Conservation (phyloP, 306 rosid species). For the Argentina anserina region DNA sequence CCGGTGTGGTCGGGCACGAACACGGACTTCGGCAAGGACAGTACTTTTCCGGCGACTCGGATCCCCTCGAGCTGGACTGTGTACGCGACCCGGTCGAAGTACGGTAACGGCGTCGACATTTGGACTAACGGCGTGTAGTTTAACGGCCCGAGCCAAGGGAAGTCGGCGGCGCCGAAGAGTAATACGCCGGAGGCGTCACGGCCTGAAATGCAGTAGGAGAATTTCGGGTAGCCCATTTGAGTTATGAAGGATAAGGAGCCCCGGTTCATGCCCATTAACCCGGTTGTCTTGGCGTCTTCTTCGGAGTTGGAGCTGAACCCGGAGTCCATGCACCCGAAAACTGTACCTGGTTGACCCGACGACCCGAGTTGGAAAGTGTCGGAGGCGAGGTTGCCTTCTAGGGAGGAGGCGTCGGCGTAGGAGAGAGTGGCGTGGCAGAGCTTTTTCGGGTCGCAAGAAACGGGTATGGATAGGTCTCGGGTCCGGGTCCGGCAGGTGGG, state of each 20-base stretch:
- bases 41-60: constrained; percentile 33
- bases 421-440: constrained; percentile 72
- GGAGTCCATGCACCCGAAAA: constrained; percentile 83
- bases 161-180: constrained; percentile 53
- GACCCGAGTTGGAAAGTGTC: constrained; percentile 52
- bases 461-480: constrained; percentile 60
- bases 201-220: constrained; percentile 80
- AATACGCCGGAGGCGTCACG: constrained; percentile 58
- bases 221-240: constrained; percentile 63
- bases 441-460: constrained; percentile 53
- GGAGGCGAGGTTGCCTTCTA: constrained; percentile 74
- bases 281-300: constrained; percentile 74
- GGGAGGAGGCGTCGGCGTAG: constrained; percentile 66
- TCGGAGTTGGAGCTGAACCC: constrained; percentile 65
- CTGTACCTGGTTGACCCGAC: constrained; percentile 39
- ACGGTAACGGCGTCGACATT: constrained; percentile 64
- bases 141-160: constrained; percentile 56
- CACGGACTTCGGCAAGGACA: constrained; percentile 40
- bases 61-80: constrained; percentile 69
- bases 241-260: constrained; percentile 65
- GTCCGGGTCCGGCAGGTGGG: constrained; percentile 59
- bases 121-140: constrained; percentile 69
- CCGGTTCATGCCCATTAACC: constrained; percentile 83
- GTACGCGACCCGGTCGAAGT: constrained; percentile 79
- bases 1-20: constrained; percentile 75